Evolutionary conservation across 768 basidiomycete species (phyloP).

Genomic region (Hypholoma sublateritium): DNA sequence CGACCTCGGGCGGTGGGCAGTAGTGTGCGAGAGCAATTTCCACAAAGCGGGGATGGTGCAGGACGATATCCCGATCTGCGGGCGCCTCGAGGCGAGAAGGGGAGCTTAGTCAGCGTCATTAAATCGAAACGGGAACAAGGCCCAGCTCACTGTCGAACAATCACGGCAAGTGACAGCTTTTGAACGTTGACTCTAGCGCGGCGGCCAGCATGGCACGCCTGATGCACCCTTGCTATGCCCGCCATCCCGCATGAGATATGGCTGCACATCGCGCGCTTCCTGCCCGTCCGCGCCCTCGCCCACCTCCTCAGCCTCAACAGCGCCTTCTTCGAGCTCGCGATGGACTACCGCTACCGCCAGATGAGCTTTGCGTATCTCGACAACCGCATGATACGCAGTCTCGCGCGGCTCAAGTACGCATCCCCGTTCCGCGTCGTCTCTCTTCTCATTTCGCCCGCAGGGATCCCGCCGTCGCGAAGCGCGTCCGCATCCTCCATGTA

Average conservation of each 20-base stretch:
- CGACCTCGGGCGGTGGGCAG: background rate
- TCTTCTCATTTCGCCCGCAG: constrained; percentile 21
- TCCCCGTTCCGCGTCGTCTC: background rate
- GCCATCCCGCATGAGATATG: constrained; percentile 35
- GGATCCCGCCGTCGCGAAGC: constrained; percentile 47
- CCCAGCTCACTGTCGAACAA: constrained; percentile 19
- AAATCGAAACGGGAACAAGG: constrained; percentile 25
- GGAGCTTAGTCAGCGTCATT: constrained; percentile 21
- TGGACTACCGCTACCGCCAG: constrained; percentile 49
- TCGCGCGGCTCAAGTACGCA: constrained; percentile 37
- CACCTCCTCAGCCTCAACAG: constrained; percentile 37
- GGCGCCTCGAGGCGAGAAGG: constrained; percentile 18
- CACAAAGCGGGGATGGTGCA: constrained; percentile 1
- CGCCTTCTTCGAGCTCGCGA: constrained; percentile 37
- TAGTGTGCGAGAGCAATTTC: background rate
- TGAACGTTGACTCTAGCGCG: constrained; percentile 18
- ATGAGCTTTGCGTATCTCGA: constrained; percentile 51
- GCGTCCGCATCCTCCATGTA: constrained; percentile 47
- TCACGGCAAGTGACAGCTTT: constrained; percentile 26
- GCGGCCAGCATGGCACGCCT: constrained; percentile 11
- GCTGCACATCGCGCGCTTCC: constrained; percentile 33
- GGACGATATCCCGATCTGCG: background rate
- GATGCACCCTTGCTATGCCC: constrained; percentile 10
- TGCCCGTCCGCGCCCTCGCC: constrained; percentile 31
- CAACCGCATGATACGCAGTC: constrained; percentile 40